These are phyloP conservation scores for Austropuccinia psidii DNA, from an alignment of 1,284 basidiomycete genomes.

Conservation along the genomic window DNA sequence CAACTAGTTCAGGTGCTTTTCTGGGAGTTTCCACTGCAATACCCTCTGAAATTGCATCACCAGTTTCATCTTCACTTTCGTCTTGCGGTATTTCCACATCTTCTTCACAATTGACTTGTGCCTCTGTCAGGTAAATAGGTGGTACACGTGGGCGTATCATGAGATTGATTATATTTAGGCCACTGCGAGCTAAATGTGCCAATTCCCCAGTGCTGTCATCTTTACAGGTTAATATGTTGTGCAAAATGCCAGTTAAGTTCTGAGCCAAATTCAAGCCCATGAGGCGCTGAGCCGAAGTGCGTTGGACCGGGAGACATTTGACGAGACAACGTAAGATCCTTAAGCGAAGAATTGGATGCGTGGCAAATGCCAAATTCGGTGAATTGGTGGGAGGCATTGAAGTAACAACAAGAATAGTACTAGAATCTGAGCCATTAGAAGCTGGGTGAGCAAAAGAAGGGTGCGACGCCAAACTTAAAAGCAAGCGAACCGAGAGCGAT, in stretches of 20 bases:
- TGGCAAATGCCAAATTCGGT: not conserved
- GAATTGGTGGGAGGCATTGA: not conserved
- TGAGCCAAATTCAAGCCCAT: conserved; percentile 14
- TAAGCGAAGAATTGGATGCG: not conserved
- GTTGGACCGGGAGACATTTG: not conserved
- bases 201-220: not conserved
- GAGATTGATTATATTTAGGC: not conserved
- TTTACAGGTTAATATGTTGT: not conserved
- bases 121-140: not conserved
- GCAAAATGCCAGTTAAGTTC: not conserved
- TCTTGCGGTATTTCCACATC: too few relatives aligned
- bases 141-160: conserved; percentile 9
- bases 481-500: not conserved
- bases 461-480: not conserved
- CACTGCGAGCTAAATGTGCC: not conserved
- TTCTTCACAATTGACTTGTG: not conserved
- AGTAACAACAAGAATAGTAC: not conserved
- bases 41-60: too few relatives aligned
- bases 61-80: too few relatives aligned
- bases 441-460: not conserved
- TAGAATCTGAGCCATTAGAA: not conserved
- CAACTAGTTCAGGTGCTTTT: too few relatives aligned
- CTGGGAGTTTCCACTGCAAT: too few relatives aligned
- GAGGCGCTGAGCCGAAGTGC: not conserved
- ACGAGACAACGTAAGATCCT: conserved; percentile 1